A percentile compares a stretch with the other conserved stretches of the same genome.
These are phyloP conservation scores for Artomyces pyxidatus DNA, from an alignment of 768 basidiomycete genomes.

Conservation along the genomic window DNA sequence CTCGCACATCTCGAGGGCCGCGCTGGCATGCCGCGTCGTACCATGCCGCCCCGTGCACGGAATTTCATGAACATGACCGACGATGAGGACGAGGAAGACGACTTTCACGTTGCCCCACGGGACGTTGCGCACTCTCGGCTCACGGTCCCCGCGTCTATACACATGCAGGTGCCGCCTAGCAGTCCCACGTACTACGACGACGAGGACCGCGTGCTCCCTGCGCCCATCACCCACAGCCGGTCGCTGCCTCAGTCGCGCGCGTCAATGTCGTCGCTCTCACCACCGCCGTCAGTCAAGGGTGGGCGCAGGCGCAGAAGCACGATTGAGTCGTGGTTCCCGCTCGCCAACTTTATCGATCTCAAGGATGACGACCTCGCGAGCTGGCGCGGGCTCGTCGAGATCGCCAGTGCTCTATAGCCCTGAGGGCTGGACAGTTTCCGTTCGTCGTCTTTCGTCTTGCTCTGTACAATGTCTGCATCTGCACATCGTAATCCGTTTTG, in stretches of 20 bases:
- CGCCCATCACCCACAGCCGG: background rate
- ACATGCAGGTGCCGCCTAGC: background rate
- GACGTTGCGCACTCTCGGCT: background rate
- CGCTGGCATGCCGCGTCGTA: constrained; percentile 18
- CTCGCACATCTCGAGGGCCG: constrained; percentile 61
- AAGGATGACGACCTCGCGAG: constrained; percentile 38
- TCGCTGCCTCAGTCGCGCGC: constrained; percentile 4
- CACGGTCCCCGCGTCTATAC: background rate
- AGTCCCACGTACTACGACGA: background rate
- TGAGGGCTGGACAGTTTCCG: background rate
- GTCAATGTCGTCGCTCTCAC: constrained; percentile 8
- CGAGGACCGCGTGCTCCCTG: constrained; percentile 10
- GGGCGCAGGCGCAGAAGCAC: constrained; percentile 33
- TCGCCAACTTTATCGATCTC: constrained; percentile 61
- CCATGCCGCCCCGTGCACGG: constrained; percentile 21
- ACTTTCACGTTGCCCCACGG: background rate
- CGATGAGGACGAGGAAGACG: constrained; percentile 43
- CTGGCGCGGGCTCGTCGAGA: constrained; percentile 61
- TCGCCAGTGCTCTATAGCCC: constrained; percentile 19
- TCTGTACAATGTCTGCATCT: background rate
- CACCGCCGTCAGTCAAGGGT: constrained; percentile 13
- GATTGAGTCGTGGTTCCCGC: constrained; percentile 43
- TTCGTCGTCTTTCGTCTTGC: background rate
- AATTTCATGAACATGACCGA: constrained; percentile 69
- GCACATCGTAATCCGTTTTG: too few relatives aligned